Conservation (phyloP, 139 green algal genomes). For the Haematococcus lacustris region DNA sequence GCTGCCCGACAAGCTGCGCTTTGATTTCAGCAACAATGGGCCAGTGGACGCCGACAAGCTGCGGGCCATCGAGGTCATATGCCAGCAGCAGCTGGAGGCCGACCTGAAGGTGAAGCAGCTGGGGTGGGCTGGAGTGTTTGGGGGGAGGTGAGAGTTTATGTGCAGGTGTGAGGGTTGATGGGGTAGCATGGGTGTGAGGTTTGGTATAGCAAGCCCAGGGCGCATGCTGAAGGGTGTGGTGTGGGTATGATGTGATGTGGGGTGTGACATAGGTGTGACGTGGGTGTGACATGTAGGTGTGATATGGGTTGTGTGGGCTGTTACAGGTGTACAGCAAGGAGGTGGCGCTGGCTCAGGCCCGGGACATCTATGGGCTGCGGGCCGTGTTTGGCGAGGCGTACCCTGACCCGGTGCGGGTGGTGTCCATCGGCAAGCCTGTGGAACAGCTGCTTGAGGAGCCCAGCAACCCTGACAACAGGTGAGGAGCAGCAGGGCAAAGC, state of each 20-base stretch:
- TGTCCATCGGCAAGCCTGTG: conserved; percentile 80
- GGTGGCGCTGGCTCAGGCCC: conserved; percentile 72
- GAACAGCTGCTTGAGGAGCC: conserved; percentile 76
- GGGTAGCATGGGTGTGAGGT: too few relatives aligned
- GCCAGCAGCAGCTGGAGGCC: conserved; percentile 25
- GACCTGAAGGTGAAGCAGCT: conserved; percentile 9
- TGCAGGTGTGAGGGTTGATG: too few relatives aligned
- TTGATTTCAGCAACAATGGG: conserved; percentile 94
- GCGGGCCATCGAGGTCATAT: conserved; percentile 51
- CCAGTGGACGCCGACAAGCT: conserved; percentile 15
- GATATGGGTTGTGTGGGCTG: too few relatives aligned
- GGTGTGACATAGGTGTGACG: too few relatives aligned
- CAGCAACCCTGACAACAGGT: conserved; percentile 15
- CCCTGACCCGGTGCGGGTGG: conserved; percentile 95
- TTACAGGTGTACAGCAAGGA: conserved; percentile 75
- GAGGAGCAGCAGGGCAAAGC: too few relatives aligned
- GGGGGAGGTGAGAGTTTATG: too few relatives aligned
- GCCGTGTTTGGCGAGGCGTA: conserved; percentile 97
- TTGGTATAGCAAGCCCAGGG: too few relatives aligned
- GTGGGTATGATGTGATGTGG: too few relatives aligned
- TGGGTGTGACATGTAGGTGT: too few relatives aligned
- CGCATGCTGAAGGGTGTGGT: too few relatives aligned
- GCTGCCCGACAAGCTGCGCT: conserved; percentile 83
- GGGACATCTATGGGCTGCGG: conserved; percentile 77
- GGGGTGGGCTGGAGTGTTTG: too few relatives aligned